phyloP scores from a whole-genome alignment of 257 asterid genomes.

The Schizonepeta tenuifolia region DNA sequence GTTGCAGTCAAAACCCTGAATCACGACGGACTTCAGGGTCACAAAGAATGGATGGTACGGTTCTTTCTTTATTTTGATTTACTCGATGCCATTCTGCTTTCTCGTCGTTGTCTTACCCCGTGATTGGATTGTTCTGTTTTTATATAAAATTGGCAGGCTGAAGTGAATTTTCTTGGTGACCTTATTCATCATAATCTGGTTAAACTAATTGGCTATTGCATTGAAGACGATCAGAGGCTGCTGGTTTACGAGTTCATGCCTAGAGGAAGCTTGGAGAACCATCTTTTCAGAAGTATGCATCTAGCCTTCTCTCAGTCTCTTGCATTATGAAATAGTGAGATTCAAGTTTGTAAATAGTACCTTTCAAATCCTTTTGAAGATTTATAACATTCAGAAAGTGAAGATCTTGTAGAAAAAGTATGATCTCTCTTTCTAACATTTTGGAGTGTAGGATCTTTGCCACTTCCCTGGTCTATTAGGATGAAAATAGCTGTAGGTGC shows the following conservation, averaged over 20 bases:
- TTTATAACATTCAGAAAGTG: neutral
- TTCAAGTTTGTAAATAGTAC: too few relatives aligned
- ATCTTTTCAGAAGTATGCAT: conserved; percentile 83
- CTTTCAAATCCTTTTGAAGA: neutral
- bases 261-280: conserved; percentile 99
- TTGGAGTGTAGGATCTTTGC: conserved; percentile 74
- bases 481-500: conserved; percentile 99
- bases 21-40: conserved; percentile 99
- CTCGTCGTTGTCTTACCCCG: conserved; percentile 8
- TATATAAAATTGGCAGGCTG: conserved; percentile 68
- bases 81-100: conserved; percentile 13
- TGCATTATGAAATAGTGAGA: conserved; percentile 19
- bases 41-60: conserved; percentile 99
- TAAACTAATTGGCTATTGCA: conserved; percentile 90
- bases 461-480: conserved; percentile 97
- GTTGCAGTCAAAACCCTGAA: conserved; percentile 97
- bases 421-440: conserved; percentile 19
- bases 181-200: conserved; percentile 94
- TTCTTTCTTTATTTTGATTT: conserved; percentile 36
- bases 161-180: conserved; percentile 92
- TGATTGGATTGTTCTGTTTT: conserved; percentile 38
- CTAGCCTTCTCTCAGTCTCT: conserved; percentile 27
- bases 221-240: conserved; percentile 95
- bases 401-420: neutral
- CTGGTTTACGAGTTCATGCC: conserved; percentile 98